A percentile compares a stretch with the other conserved stretches of the same genome.
These are phyloP conservation scores for Didymella keratinophila DNA, from an alignment of 2,329 filamentous ascomycete species.

Conservation along the genomic window DNA sequence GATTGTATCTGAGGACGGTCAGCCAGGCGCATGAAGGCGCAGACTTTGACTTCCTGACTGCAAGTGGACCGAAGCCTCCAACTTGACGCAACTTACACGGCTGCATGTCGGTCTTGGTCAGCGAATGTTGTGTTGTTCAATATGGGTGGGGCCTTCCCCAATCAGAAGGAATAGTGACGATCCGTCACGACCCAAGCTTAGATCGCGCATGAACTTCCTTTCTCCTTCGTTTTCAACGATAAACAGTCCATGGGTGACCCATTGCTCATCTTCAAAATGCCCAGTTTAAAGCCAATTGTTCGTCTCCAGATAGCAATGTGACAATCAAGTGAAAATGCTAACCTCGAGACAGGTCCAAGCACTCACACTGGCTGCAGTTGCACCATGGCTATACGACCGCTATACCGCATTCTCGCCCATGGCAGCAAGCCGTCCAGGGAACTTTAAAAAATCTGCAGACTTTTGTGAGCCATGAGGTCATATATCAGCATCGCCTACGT, in stretches of 20 bases:
- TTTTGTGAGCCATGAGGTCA: constrained; percentile 42
- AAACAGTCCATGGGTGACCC: neutral
- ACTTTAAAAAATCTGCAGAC: constrained; percentile 30
- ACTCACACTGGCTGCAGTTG: constrained; percentile 23
- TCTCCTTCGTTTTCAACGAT: neutral
- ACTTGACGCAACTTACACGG: neutral
- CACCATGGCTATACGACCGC: constrained; percentile 42
- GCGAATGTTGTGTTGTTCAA: neutral
- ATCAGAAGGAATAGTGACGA: neutral
- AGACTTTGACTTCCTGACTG: constrained; percentile 67
- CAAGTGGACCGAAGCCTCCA: constrained; percentile 21
- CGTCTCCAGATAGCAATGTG: neutral
- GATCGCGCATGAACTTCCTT: neutral
- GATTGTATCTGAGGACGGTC: constrained; percentile 66
- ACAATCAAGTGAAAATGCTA: neutral
- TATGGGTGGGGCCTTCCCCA: neutral
- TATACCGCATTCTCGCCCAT: constrained; percentile 30
- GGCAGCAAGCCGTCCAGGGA: constrained; percentile 32
- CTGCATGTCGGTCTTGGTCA: neutral
- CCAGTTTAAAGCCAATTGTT: constrained; percentile 1
- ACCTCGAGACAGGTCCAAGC: constrained; percentile 7
- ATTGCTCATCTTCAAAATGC: neutral
- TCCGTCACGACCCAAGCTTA: constrained; percentile 4
- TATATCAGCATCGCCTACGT: constrained; percentile 46
- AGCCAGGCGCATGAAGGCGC: constrained; percentile 67